phyloP scores from a whole-genome alignment of 2,329 filamentous ascomycete species.

The Penicillium janthinellum region DNA sequence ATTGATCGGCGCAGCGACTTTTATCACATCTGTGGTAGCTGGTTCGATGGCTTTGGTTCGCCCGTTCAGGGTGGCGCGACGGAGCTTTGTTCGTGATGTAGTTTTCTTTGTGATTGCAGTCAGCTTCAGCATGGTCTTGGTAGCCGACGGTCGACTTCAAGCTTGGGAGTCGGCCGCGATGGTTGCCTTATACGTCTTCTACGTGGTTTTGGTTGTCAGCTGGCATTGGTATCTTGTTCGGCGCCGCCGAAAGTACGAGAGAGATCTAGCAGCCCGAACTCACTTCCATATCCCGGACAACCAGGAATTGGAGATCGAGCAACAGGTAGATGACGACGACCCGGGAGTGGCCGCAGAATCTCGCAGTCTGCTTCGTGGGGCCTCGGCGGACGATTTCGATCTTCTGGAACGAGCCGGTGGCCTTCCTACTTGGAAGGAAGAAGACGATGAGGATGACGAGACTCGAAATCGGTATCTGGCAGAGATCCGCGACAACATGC shows the following conservation, averaged over 20 bases:
- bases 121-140: slow-evolving; percentile 80
- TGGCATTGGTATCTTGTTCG: slow-evolving; percentile 87
- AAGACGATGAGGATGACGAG: slow-evolving; percentile 57
- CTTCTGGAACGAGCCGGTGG: slow-evolving; percentile 57
- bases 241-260: slow-evolving; percentile 61
- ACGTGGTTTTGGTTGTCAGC: slow-evolving; percentile 81
- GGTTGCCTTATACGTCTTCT: slow-evolving; percentile 89
- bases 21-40: slow-evolving; percentile 94
- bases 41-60: slow-evolving; percentile 97
- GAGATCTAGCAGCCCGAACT: slow-evolving; percentile 71
- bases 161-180: slow-evolving; percentile 89
- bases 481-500: slow-evolving; percentile 92
- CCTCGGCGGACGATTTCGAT: slow-evolving; percentile 66
- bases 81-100: slow-evolving; percentile 89
- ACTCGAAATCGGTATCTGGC: slow-evolving; percentile 64
- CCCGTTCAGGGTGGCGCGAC: slow-evolving; percentile 86
- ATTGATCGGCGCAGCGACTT: slow-evolving; percentile 89
- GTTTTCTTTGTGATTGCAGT: slow-evolving; percentile 88
- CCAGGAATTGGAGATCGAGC: slow-evolving; percentile 61
- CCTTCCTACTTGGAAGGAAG: slow-evolving; percentile 50
- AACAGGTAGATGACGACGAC: slow-evolving; percentile 59
- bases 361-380: slow-evolving; percentile 48
- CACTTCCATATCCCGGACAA: slow-evolving; percentile 67
- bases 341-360: slow-evolving; percentile 49
- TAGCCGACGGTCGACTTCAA: slow-evolving; percentile 79